These are phyloP conservation scores for Penicillium vulpinum DNA, from an alignment of 2,329 filamentous ascomycete species.

Conservation along the genomic window DNA sequence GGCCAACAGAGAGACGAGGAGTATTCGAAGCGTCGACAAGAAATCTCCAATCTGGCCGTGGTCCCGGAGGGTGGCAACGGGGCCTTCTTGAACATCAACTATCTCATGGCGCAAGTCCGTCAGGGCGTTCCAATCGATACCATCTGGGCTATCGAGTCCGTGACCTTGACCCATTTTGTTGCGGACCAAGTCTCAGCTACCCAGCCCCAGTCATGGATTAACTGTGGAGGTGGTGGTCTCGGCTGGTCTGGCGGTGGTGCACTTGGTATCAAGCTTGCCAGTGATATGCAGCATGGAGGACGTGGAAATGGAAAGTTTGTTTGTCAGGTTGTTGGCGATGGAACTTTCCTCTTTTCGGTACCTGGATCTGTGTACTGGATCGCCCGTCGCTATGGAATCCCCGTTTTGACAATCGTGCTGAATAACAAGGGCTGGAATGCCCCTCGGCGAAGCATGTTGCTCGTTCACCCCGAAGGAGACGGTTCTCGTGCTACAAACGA, in stretches of 20 bases:
- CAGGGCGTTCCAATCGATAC: conserved; percentile 62
- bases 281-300: conserved; percentile 53
- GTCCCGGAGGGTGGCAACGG: conserved; percentile 57
- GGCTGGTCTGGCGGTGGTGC: conserved; percentile 78
- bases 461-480: conserved; percentile 66
- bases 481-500: conserved; percentile 63
- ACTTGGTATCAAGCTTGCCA: conserved; percentile 73
- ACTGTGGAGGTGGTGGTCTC: conserved; percentile 76
- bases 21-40: conserved; percentile 60
- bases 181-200: conserved; percentile 70
- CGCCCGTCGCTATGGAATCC: conserved; percentile 63
- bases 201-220: conserved; percentile 72
- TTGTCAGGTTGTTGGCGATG: conserved; percentile 66
- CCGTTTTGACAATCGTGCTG: conserved; percentile 65
- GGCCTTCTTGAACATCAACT: conserved; percentile 63
- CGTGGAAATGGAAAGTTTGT: conserved; percentile 59
- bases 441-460: conserved; percentile 59
- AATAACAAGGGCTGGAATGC: conserved; percentile 74
- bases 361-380: conserved; percentile 70
- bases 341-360: conserved; percentile 66
- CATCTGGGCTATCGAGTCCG: conserved; percentile 75
- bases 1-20: conserved; percentile 58
- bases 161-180: conserved; percentile 68
- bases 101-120: conserved; percentile 58
- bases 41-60: conserved; percentile 58